These are phyloP conservation scores for Sphaerulina musiva DNA, from an alignment of 2,329 filamentous ascomycete genomes.

Conservation along the genomic window DNA sequence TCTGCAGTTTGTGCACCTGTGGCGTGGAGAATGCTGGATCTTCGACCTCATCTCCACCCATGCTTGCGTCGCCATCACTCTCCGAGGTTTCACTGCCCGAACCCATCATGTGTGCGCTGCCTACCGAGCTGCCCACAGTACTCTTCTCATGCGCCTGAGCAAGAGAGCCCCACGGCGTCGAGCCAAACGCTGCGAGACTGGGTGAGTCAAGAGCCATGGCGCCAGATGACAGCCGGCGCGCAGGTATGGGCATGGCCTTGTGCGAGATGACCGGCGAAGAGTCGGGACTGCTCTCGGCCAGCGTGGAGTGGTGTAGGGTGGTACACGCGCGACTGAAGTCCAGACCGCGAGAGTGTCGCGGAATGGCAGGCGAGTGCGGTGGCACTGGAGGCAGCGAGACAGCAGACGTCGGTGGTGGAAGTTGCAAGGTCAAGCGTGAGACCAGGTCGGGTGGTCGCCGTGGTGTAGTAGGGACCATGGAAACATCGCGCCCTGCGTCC, in stretches of 20 bases:
- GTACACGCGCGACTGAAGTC: slow-evolving; percentile 93
- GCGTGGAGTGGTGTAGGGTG: slow-evolving; percentile 88
- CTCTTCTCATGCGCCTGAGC: slow-evolving; percentile 53
- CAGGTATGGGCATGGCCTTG: slow-evolving; percentile 55
- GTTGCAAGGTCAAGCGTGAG: slow-evolving; percentile 60
- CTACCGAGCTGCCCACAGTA: slow-evolving; percentile 71
- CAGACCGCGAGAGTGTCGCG: slow-evolving; percentile 78
- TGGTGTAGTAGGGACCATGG: slow-evolving; percentile 30
- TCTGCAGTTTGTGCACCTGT: slow-evolving; percentile 58
- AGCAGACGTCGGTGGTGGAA: slow-evolving; percentile 44
- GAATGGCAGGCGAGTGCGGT: slow-evolving; percentile 44
- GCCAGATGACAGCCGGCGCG: slow-evolving; percentile 37
- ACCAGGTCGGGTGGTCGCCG: slow-evolving; percentile 58
- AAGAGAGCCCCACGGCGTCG: slow-evolving; percentile 20
- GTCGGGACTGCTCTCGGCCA: slow-evolving; percentile 84
- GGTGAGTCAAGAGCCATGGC: slow-evolving; percentile 55
- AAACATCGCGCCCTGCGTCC: neutral
- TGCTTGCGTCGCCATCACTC: slow-evolving; percentile 51
- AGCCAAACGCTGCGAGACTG: slow-evolving; percentile 38
- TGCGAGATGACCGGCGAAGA: slow-evolving; percentile 80
- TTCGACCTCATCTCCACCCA: slow-evolving; percentile 45
- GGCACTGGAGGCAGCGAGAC: slow-evolving; percentile 32
- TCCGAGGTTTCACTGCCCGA: slow-evolving; percentile 70
- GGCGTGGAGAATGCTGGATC: slow-evolving; percentile 80
- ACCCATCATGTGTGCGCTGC: slow-evolving; percentile 70